Base-by-base conservation (phyloP, 305 asterid genomes). In the Striga hermonthica region DNA sequence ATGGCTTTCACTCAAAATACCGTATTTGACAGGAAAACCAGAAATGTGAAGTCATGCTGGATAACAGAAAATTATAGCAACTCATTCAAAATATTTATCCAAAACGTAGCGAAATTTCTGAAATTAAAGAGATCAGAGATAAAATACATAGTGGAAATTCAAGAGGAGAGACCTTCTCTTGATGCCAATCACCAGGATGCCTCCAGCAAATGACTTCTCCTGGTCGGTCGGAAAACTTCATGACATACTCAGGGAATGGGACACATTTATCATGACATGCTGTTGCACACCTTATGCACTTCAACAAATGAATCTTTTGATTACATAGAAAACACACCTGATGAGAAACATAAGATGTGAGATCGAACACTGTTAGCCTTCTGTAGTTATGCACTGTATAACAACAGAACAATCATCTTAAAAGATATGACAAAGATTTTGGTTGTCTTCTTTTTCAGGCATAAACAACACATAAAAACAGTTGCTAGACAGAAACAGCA, bases 201-300 rank as follows among this genome's bases (percentile, higher is more conserved):
- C 75, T 86, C 98, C 98, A 92, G 76, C 98, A 92, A 75, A 92
- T 80, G 50, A 76, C 87, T 82, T 81, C 88, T 54, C 92, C 90
- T 48, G 93, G 90, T 56, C 76, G 83, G 78, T 78, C 78, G 74
- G 77, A 82, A 56, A 84, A 61, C 68, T 71, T 74, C 47, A 89
- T 45, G 69, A 87, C 95, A 58, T 86, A 72, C 76, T 89, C 94
- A 3, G 87, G 87, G 74, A 89, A 92, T 72, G 98, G 88, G 12
- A 83, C 88, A 68, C 98, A 92, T 72, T 79, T 84, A 40, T 76
- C 81, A 74, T 92, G 98, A 22, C 81, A 83, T 72, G 98, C 97
- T 54, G 79, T 72, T 54, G 83, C 80, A 69, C 98, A 92, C 71
- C 81, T 78, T 69, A 71, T 70, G 85, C 98, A 92, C 66, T 93